These are phyloP conservation scores for Rubroboletus satanas DNA, from an alignment of 768 basidiomycete genomes.

Conservation along the genomic window DNA sequence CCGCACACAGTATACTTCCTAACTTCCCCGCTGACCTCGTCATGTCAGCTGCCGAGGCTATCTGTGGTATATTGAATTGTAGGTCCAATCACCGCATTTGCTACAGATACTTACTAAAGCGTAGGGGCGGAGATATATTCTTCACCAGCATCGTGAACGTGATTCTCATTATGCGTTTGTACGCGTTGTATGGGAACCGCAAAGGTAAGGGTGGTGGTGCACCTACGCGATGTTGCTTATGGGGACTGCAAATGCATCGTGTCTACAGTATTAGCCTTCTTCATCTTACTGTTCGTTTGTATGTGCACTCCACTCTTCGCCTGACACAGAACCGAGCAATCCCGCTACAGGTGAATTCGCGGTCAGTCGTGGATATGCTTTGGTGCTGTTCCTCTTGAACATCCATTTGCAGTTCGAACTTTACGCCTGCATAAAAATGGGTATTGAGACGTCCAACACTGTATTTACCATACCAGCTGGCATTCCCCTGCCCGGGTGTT, in stretches of 20 bases:
- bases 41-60: not conserved
- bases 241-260: not conserved
- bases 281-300: not conserved
- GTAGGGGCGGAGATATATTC: constrained; percentile 3
- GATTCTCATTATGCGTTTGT: constrained; percentile 2
- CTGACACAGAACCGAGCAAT: not conserved
- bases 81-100: not conserved
- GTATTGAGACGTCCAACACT: not conserved
- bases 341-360: not conserved
- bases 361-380: not conserved
- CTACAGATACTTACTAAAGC: not conserved
- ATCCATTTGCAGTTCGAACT: constrained; percentile 1
- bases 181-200: constrained; percentile 1
- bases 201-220: not conserved
- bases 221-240: not conserved
- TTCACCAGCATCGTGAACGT: constrained; percentile 2
- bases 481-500: not conserved
- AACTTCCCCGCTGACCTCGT: not conserved
- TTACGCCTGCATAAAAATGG: not conserved
- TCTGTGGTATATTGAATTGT: not conserved
- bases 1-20: not conserved
- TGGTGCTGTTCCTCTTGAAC: not conserved
- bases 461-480: not conserved
- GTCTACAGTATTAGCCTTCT: not conserved
- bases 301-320: not conserved